Percentiles rank a stretch among this genome's conserved stretches.
phyloP scores from a whole-genome alignment of 192 early-diverging fungal species.

The Helicostylum pulchrum region DNA sequence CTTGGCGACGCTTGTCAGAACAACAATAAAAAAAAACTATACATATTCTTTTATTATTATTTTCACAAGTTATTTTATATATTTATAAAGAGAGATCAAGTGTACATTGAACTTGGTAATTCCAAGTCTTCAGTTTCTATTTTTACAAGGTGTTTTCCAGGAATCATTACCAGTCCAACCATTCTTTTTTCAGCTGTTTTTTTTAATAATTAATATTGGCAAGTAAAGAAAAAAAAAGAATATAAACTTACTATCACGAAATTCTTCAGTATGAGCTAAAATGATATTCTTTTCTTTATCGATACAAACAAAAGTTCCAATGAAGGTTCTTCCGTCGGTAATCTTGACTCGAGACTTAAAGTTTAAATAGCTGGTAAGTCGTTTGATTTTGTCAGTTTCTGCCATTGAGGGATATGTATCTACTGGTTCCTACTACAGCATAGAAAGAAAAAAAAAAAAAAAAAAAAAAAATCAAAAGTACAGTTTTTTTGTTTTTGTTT shows the following conservation, averaged over 20 bases:
- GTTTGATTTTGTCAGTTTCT: constrained; percentile 39
- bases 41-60: not conserved
- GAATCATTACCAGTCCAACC: constrained; percentile 76
- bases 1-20: constrained; percentile 9
- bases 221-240: constrained; percentile 3
- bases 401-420: not conserved
- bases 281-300: constrained; percentile 76
- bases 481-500: no score
- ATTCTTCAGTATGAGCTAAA: constrained; percentile 65
- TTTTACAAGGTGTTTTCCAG: constrained; percentile 66
- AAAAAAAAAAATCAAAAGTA: no score
- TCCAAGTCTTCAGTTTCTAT: constrained; percentile 54
- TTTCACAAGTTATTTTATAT: not conserved
- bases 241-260: constrained; percentile 38
- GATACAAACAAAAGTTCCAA: constrained; percentile 69
- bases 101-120: constrained; percentile 11
- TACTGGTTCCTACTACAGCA: no score
- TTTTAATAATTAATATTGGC: constrained; percentile 14
- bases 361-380: constrained; percentile 51
- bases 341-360: constrained; percentile 52
- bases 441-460: no score
- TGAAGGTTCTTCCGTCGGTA: constrained; percentile 66
- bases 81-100: constrained; percentile 6
- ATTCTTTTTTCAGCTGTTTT: constrained; percentile 49
- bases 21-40: not conserved